Evolutionary conservation across 208 protist genomes (phyloP), one percentile per base, ranked within the genome.

Genomic region (Polymyxa betae): DNA sequence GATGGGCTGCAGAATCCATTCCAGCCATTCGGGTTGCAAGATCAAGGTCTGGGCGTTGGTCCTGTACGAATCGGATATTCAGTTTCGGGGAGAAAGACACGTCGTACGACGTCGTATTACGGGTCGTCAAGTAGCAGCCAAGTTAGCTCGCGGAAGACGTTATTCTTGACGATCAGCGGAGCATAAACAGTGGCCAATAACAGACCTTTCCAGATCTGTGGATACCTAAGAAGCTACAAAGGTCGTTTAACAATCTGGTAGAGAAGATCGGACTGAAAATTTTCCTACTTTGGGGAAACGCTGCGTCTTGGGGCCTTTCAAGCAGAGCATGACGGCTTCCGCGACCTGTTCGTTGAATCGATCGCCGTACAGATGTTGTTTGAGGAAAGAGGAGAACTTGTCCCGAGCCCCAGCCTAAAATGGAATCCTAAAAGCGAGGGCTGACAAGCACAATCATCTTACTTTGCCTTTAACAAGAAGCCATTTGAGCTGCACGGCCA

Each of bases 361-460:
- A 5, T 82, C 72, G 72, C 72, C 72, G n/a, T n/a, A 16, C 5
- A 82, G 72, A 35, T 40, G n/a, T 5, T 35, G 5, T n/a, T 82
- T n/a, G 16, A 82, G n/a, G 72, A 82, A 82, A n/a, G 72, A 40
- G 16, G 72, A 35, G n/a, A 82, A 82, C n/a, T 82, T 82, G n/a
- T 82, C 72, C 16, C 72, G n/a, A 35, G 72, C 72, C 16, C 72
- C 72, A 5, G 12, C 35, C 72, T 82, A 82, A 5, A 43, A n/a
- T n/a, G n/a, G n/a, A n/a, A n/a, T n/a, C n/a, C n/a, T n/a, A n/a
- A n/a, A n/a, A n/a, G n/a, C n/a, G n/a, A n/a, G n/a, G n/a, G n/a
- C n/a, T n/a, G n/a, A n/a, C n/a, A n/a, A n/a, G n/a, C n/a, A n/a
- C n/a, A n/a, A n/a, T n/a, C n/a, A n/a, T n/a, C n/a, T n/a, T 40